A percentile compares a stretch with the other conserved stretches of the same genome.
These are phyloP conservation scores for Plasmodium reichenowi DNA, from an alignment of 169 alveolate genomes.

Conservation along the genomic window DNA sequence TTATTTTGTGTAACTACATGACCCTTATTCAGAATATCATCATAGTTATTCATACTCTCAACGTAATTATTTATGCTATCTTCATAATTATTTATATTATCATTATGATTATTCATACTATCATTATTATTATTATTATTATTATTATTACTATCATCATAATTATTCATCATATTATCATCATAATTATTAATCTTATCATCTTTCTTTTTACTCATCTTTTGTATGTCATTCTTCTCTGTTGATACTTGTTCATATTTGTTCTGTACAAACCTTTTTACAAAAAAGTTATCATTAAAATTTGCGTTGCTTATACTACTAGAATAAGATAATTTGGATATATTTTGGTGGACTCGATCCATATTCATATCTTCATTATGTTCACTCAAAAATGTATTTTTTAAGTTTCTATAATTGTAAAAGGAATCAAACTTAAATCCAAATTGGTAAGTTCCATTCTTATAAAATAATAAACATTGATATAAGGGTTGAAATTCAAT, in stretches of 20 bases:
- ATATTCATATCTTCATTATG: conserved; percentile 12
- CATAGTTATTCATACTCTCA: no score
- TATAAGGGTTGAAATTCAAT: conserved; percentile 87
- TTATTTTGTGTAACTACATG: no score
- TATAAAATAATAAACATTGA: conserved; percentile 85
- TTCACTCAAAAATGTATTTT: conserved; percentile 10
- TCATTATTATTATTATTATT: background rate
- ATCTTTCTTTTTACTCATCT: conserved; percentile 11
- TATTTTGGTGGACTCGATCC: conserved; percentile 4
- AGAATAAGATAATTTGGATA: conserved; percentile 18
- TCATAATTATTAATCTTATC: background rate
- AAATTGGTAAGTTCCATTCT: conserved; percentile 82
- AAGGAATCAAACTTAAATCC: conserved; percentile 87
- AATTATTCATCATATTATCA: background rate
- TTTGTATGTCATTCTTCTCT: conserved; percentile 9
- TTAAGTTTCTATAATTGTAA: conserved; percentile 78
- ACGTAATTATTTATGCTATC: no score
- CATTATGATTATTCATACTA: no score
- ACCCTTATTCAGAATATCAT: no score
- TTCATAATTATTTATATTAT: no score
- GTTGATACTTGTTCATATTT: conserved; percentile 1
- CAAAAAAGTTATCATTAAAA: conserved; percentile 3
- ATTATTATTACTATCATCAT: background rate
- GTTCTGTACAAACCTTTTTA: conserved; percentile 13
- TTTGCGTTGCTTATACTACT: conserved; percentile 31